phyloP scores from a whole-genome alignment of 2,329 filamentous ascomycete genomes.

The Aspergillus melleus region DNA sequence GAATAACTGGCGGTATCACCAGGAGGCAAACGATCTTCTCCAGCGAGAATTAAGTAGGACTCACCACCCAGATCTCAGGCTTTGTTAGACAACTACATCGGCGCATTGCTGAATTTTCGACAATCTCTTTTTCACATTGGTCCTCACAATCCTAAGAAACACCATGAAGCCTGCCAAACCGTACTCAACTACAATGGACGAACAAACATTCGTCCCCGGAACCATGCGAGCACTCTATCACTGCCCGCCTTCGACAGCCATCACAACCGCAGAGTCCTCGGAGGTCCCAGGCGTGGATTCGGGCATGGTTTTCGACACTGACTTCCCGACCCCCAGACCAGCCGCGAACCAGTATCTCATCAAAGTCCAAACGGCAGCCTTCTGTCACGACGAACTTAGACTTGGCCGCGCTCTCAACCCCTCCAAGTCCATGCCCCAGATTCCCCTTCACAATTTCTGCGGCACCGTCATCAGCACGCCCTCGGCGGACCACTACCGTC shows the following conservation, averaged over 20 bases:
- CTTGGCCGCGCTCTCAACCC: conserved; percentile 26
- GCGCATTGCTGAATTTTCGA: background rate
- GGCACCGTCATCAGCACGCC: conserved; percentile 41
- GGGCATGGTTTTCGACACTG: conserved; percentile 33
- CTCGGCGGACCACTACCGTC: conserved; percentile 27
- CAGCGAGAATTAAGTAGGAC: background rate
- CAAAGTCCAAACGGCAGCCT: conserved; percentile 40
- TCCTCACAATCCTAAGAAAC: background rate
- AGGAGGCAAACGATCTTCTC: background rate
- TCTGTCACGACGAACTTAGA: conserved; percentile 40
- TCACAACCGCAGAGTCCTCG: conserved; percentile 10
- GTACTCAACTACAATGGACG: conserved; percentile 32
- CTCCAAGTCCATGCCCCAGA: conserved; percentile 31
- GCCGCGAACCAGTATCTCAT: conserved; percentile 41
- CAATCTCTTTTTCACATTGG: background rate
- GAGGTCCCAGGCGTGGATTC: conserved; percentile 24
- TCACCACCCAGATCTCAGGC: background rate
- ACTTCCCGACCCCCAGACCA: conserved; percentile 39
- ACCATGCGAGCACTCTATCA: conserved; percentile 43
- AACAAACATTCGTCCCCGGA: conserved; percentile 36
- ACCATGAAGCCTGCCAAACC: conserved; percentile 23
- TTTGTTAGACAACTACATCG: background rate
- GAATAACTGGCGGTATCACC: background rate
- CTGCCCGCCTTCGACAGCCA: conserved; percentile 22
- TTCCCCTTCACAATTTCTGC: conserved; percentile 44